phyloP scores from a whole-genome alignment of 2,329 filamentous ascomycete species.

The Acrocalymma vagum region DNA sequence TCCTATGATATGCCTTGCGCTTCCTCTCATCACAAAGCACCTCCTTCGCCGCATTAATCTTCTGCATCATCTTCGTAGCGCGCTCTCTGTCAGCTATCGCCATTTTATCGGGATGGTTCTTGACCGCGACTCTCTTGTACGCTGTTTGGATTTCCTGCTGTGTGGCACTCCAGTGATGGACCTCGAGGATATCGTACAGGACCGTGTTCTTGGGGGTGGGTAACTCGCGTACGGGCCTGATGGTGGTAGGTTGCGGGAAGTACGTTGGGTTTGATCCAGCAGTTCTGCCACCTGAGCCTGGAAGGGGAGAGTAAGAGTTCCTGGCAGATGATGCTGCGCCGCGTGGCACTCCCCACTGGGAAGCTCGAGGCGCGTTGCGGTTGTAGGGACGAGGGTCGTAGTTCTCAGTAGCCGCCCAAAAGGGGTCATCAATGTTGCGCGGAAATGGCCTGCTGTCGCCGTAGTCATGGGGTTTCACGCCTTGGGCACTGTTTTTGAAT shows the following conservation, averaged over 20 bases:
- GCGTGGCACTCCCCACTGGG: too few relatives aligned
- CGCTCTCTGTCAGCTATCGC: slow-evolving; percentile 12
- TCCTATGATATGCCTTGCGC: slow-evolving; percentile 20
- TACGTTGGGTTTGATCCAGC: slow-evolving; percentile 3
- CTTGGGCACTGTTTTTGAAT: slow-evolving; percentile 17
- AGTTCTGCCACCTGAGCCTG: slow-evolving; percentile 4
- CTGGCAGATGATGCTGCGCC: too few relatives aligned
- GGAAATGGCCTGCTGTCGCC: slow-evolving; percentile 17
- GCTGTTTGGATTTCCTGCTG: slow-evolving; percentile 22
- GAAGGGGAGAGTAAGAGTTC: too few relatives aligned
- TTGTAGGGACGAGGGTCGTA: slow-evolving; percentile 10
- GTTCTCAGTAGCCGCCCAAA: slow-evolving; percentile 29
- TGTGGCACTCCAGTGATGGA: slow-evolving; percentile 20
- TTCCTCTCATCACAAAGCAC: slow-evolving; percentile 21
- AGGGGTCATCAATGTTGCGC: slow-evolving; percentile 14
- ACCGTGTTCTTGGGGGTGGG: slow-evolving; percentile 19
- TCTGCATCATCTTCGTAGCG: slow-evolving; percentile 31
- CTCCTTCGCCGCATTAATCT: slow-evolving; percentile 33
- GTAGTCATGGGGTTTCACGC: slow-evolving; percentile 18
- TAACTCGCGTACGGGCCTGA: background rate
- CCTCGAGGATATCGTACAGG: slow-evolving; percentile 25
- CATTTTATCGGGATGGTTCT: slow-evolving; percentile 32
- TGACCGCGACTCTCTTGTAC: slow-evolving; percentile 21
- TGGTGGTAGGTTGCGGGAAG: slow-evolving; percentile 1
- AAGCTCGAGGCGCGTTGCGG: too few relatives aligned